A percentile compares a stretch with the other conserved stretches of the same genome.
These are phyloP conservation scores for Apiospora koreana DNA, from an alignment of 2,329 filamentous ascomycete species.

Conservation along the genomic window DNA sequence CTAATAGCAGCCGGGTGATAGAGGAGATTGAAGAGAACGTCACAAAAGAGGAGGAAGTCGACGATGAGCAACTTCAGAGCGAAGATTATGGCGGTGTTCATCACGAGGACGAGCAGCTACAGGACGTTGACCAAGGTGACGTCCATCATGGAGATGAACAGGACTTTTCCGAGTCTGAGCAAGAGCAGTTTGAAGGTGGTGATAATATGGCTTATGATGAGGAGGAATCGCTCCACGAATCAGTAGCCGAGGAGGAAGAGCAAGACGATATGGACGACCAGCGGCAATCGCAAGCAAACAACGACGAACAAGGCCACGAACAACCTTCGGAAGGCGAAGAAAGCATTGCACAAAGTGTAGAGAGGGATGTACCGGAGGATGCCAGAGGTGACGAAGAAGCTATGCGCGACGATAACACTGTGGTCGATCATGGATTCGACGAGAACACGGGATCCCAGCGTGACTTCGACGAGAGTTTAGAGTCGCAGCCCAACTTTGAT, in stretches of 20 bases:
- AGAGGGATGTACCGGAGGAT: slow-evolving; percentile 13
- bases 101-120: slow-evolving; percentile 14
- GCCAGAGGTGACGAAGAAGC: slow-evolving; percentile 17
- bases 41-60: slow-evolving; percentile 11
- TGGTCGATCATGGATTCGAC: neutral
- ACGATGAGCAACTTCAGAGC: slow-evolving; percentile 8
- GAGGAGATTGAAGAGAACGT: neutral
- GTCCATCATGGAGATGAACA: slow-evolving; percentile 15
- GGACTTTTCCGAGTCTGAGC: slow-evolving; percentile 8
- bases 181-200: slow-evolving; percentile 10
- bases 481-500: neutral
- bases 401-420: slow-evolving; percentile 31
- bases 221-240: slow-evolving; percentile 18
- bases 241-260: slow-evolving; percentile 13
- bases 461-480: neutral
- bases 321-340: slow-evolving; percentile 19
- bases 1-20: slow-evolving; percentile 9
- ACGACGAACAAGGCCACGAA: slow-evolving; percentile 14
- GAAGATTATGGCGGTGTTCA: slow-evolving; percentile 6
- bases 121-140: slow-evolving; percentile 3
- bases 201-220: slow-evolving; percentile 14
- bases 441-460: neutral
- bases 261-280: slow-evolving; percentile 12
- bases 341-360: slow-evolving; percentile 7
- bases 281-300: slow-evolving; percentile 9